phyloP scores from a whole-genome alignment of 768 basidiomycete species.

The Tremella yokohamensis region DNA sequence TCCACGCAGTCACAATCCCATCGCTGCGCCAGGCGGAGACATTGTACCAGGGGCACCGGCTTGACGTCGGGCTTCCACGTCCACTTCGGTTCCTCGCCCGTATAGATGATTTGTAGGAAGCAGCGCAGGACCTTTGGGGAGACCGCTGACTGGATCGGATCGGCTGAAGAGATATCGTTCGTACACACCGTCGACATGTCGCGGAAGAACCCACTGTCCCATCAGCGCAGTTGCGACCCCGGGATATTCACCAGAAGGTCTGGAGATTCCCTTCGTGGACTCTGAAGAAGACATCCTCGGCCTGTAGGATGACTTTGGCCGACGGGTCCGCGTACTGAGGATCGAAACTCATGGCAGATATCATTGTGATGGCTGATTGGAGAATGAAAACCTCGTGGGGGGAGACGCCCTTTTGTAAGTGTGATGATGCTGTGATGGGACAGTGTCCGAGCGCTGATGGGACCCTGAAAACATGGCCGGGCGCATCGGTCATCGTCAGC shows the following conservation, averaged over 20 bases:
- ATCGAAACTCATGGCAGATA: background rate
- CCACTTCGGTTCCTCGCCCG: background rate
- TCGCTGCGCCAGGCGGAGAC: background rate
- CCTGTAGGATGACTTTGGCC: background rate
- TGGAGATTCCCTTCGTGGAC: background rate
- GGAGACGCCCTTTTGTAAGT: too few relatives aligned
- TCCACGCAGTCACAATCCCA: background rate
- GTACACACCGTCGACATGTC: background rate
- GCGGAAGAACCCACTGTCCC: background rate
- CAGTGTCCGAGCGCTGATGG: too few relatives aligned
- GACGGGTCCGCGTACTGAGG: background rate
- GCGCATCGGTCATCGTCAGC: too few relatives aligned
- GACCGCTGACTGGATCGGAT: background rate
- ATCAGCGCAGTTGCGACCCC: background rate
- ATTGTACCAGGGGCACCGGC: too few relatives aligned
- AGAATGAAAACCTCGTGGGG: too few relatives aligned
- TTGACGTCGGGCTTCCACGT: too few relatives aligned
- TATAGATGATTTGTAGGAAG: background rate
- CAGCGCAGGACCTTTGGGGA: background rate
- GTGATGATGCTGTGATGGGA: too few relatives aligned
- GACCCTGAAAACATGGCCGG: too few relatives aligned
- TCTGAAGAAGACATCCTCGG: background rate
- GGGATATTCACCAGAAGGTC: background rate
- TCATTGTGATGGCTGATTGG: too few relatives aligned
- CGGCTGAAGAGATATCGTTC: too few relatives aligned